Evolutionary conservation across 352 stramenopile genomes (phyloP).

Genomic region (Phytophthora kernoviae): DNA sequence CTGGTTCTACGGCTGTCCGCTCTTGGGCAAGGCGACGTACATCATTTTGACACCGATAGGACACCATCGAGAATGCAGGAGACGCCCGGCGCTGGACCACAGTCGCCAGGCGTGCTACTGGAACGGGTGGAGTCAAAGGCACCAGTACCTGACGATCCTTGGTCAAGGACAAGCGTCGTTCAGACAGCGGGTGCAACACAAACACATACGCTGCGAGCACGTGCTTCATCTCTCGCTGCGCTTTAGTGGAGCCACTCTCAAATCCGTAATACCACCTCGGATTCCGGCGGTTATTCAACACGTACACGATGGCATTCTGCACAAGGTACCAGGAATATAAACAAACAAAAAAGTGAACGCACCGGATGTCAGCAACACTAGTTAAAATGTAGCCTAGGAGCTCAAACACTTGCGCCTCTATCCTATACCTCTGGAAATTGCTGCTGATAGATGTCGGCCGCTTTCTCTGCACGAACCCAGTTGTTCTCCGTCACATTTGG

Average conservation of each 20-base stretch:
- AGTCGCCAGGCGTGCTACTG: constrained; percentile 5
- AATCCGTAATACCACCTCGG: constrained; percentile 48
- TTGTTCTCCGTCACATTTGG: constrained; percentile 7
- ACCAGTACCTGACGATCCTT: neutral
- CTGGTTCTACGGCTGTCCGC: too few relatives aligned
- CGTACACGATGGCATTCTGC: constrained; percentile 38
- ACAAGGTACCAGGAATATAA: neutral
- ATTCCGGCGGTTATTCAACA: constrained; percentile 42
- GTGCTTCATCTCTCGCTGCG: constrained; percentile 39
- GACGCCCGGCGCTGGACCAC: constrained; percentile 32
- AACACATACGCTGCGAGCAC: constrained; percentile 40
- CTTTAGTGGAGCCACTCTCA: constrained; percentile 46
- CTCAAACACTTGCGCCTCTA: neutral
- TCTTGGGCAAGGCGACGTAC: neutral
- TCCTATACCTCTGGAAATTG: constrained; percentile 24
- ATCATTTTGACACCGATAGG: constrained; percentile 30
- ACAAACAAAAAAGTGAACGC: too few relatives aligned
- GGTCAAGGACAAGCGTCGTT: neutral
- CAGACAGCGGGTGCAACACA: constrained; percentile 2
- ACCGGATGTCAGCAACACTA: too few relatives aligned
- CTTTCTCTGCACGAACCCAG: constrained; percentile 33
- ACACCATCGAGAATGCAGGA: constrained; percentile 35
- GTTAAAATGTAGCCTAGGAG: too few relatives aligned
- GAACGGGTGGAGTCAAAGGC: neutral
- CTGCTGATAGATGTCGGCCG: constrained; percentile 25